phyloP scores from a whole-genome alignment of 2,329 filamentous ascomycete species.

The Beauveria rudraprayagi region DNA sequence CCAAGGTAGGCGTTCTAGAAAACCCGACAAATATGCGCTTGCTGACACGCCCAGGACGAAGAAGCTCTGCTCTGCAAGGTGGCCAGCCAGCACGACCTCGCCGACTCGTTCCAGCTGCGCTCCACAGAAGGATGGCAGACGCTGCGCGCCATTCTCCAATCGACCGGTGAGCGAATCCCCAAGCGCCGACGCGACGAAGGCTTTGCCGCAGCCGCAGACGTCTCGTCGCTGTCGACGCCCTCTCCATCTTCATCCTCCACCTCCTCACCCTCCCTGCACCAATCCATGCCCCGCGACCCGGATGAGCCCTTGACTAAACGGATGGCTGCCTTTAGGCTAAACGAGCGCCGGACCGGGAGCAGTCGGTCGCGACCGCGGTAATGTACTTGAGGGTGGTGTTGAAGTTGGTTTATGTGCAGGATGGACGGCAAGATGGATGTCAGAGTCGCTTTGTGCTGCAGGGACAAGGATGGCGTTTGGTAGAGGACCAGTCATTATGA shows the following conservation, averaged over 20 bases:
- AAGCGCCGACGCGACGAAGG: constrained; percentile 54
- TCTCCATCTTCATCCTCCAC: constrained; percentile 17
- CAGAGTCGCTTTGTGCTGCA: background rate
- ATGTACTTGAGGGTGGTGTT: background rate
- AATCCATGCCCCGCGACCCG: constrained; percentile 18
- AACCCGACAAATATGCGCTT: background rate
- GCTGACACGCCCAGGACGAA: constrained; percentile 60
- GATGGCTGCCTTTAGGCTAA: constrained; percentile 59
- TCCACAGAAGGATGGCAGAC: constrained; percentile 91
- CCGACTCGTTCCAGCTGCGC: constrained; percentile 74
- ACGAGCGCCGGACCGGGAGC: constrained; percentile 25
- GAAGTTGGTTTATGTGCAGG: background rate
- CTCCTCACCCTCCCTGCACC: constrained; percentile 20
- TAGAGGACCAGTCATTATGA: background rate
- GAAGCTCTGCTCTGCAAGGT: constrained; percentile 78
- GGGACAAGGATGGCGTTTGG: constrained; percentile 4
- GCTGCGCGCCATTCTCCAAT: constrained; percentile 84
- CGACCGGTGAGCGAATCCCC: constrained; percentile 92
- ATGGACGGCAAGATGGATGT: background rate
- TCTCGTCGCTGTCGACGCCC: constrained; percentile 13
- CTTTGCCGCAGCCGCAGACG: constrained; percentile 17
- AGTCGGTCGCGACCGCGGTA: background rate
- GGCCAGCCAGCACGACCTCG: constrained; percentile 70
- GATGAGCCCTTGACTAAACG: constrained; percentile 56
- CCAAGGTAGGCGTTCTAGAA: constrained; percentile 55